These are phyloP conservation scores for Fraxinus americana DNA, from an alignment of 257 asterid species.

Conservation along the genomic window DNA sequence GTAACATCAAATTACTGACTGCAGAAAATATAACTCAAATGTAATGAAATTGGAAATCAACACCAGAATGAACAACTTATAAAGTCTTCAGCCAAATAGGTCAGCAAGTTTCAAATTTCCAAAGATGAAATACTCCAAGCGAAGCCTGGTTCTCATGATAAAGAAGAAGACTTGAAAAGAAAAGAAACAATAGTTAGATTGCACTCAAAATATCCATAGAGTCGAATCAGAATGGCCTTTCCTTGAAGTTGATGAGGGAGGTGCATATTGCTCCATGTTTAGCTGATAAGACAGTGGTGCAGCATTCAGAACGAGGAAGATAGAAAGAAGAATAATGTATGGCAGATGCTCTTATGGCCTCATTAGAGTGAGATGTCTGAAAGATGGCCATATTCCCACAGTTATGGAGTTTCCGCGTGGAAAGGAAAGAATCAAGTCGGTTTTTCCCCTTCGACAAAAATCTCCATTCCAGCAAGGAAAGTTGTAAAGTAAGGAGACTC, in stretches of 20 bases:
- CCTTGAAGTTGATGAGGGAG: not conserved
- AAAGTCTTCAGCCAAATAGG: not conserved
- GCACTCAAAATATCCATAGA: not conserved
- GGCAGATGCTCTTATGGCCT: not conserved
- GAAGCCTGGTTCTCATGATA: conserved; percentile 3
- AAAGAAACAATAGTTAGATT: not conserved
- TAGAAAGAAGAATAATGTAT: no score
- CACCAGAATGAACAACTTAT: not conserved
- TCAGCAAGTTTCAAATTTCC: conserved; percentile 26
- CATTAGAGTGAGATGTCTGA: no score
- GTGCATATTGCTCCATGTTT: not conserved
- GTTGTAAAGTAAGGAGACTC: no score
- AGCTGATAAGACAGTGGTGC: not conserved
- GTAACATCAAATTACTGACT: conserved; percentile 32
- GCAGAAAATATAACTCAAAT: conserved; percentile 7
- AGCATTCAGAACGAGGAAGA: not conserved
- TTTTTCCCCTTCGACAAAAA: no score
- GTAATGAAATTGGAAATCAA: not conserved
- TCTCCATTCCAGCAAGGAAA: no score
- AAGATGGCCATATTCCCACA: no score
- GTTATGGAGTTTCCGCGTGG: no score
- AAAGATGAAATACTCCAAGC: conserved; percentile 16
- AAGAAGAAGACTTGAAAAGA: conserved; percentile 18
- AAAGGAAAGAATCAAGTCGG: no score
- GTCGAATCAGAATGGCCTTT: not conserved